Conservation (phyloP, 2,329 filamentous ascomycete genomes). For the Emmonsiellopsis sp. region DNA sequence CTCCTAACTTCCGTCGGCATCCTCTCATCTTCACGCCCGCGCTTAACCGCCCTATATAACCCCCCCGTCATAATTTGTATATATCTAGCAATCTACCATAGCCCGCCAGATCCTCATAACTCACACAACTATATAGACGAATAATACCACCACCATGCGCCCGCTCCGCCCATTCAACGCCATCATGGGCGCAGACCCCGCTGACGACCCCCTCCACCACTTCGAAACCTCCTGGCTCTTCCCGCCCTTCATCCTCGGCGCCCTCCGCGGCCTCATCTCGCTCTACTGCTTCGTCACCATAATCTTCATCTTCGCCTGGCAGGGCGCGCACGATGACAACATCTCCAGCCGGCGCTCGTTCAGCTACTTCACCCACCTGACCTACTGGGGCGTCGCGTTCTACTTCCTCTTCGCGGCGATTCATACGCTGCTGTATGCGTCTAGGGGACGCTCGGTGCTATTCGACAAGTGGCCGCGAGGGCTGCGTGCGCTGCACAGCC, state of each 20-base stretch:
- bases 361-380: slow-evolving; percentile 73
- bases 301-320: slow-evolving; percentile 60
- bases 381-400: slow-evolving; percentile 74
- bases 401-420: slow-evolving; percentile 60
- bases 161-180: slow-evolving; percentile 11
- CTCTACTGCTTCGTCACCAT: slow-evolving; percentile 63
- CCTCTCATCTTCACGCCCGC: too few species aligned
- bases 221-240: slow-evolving; percentile 77
- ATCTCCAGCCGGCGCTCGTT: slow-evolving; percentile 48
- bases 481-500: slow-evolving; percentile 55
- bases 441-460: slow-evolving; percentile 42
- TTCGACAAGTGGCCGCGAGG: slow-evolving; percentile 51
- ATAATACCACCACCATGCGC: neutral
- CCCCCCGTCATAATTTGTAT: too few species aligned
- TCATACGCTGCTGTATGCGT: slow-evolving; percentile 61
- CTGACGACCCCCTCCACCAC: slow-evolving; percentile 45
- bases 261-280: slow-evolving; percentile 28
- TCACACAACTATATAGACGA: neutral
- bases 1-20: too few species aligned
- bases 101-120: too few species aligned
- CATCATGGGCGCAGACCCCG: slow-evolving; percentile 27
- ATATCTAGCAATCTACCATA: too few species aligned
- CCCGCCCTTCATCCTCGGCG: slow-evolving; percentile 45
- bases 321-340: slow-evolving; percentile 46
- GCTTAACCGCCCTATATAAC: too few species aligned